Conservation (phyloP, 441 rosid genomes). For the Heliophila coronopifolia region DNA sequence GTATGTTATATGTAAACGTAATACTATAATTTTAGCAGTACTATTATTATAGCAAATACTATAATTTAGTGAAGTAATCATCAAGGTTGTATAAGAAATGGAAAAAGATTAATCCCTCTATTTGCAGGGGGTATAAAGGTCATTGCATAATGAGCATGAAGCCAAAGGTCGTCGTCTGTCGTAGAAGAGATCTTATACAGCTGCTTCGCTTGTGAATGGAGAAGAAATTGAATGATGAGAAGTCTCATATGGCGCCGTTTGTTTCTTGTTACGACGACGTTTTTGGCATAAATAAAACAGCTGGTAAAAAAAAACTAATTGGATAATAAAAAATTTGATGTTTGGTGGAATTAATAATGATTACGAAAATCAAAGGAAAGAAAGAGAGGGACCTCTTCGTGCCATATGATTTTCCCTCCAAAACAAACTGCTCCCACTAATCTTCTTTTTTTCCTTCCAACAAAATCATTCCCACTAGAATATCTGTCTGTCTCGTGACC, state of each 20-base stretch:
- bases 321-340: neutral
- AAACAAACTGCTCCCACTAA: conserved; percentile 38
- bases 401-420: conserved; percentile 28
- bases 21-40: too few relatives aligned
- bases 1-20: too few relatives aligned
- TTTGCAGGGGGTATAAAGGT: conserved; percentile 18
- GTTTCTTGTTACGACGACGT: neutral
- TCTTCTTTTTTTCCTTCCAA: conserved; percentile 33
- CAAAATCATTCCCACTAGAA: conserved; percentile 59
- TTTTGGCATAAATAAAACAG: conserved; percentile 4
- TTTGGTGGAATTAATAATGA: conserved; percentile 55
- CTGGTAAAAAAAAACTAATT: too few relatives aligned
- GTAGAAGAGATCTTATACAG: conserved; percentile 11
- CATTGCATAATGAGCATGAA: neutral
- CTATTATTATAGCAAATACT: too few relatives aligned
- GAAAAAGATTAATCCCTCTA: too few relatives aligned
- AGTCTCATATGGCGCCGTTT: conserved; percentile 7
- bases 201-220: conserved; percentile 21
- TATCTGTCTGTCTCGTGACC: conserved; percentile 59
- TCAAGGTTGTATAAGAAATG: too few relatives aligned
- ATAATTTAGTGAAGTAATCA: too few relatives aligned
- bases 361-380: conserved; percentile 49
- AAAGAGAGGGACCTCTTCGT: conserved; percentile 22
- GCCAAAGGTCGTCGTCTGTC: conserved; percentile 20
- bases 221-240: conserved; percentile 5